Evolutionary conservation across 148 eudicot species (phyloP).

Genomic region (Diospyros lotus): DNA sequence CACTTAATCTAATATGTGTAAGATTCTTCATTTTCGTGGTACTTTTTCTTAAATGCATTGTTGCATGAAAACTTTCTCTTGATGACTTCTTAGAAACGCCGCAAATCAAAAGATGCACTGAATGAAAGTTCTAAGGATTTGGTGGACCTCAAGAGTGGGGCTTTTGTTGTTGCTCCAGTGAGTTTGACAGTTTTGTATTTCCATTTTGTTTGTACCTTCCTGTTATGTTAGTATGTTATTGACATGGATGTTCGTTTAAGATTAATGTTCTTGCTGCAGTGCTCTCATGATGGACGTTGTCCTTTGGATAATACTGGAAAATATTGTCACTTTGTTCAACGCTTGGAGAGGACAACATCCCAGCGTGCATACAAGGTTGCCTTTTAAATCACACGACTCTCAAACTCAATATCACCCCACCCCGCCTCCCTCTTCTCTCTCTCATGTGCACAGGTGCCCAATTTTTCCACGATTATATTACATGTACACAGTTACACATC

Average conservation of each 20-base stretch:
- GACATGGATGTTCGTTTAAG: background rate
- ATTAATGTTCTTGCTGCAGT: slow-evolving; percentile 36
- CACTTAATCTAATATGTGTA: background rate
- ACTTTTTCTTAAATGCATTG: background rate
- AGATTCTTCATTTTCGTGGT: background rate
- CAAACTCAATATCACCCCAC: background rate
- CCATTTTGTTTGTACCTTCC: background rate
- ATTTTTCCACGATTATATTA: background rate
- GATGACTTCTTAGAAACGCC: slow-evolving; percentile 44
- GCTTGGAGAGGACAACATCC: slow-evolving; percentile 80
- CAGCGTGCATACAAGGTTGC: slow-evolving; percentile 84
- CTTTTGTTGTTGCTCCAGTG: slow-evolving; percentile 90
- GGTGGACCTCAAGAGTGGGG: slow-evolving; percentile 49
- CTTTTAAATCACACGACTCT: background rate
- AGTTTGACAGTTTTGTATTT: slow-evolving; percentile 28
- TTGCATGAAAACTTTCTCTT: slow-evolving; percentile 7
- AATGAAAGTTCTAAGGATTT: slow-evolving; percentile 32
- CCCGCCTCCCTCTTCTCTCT: background rate
- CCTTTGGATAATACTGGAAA: slow-evolving; percentile 74
- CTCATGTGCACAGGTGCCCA: background rate
- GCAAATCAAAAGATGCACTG: slow-evolving; percentile 48
- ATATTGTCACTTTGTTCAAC: slow-evolving; percentile 96
- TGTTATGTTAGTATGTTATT: background rate
- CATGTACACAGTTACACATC: too few relatives aligned
- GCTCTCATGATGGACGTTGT: slow-evolving; percentile 92